A percentile compares a stretch with the other conserved stretches of the same genome.
Evolutionary conservation across 2,329 filamentous ascomycete genomes (phyloP).

Genomic region (Aspergillus novoparasiticus): DNA sequence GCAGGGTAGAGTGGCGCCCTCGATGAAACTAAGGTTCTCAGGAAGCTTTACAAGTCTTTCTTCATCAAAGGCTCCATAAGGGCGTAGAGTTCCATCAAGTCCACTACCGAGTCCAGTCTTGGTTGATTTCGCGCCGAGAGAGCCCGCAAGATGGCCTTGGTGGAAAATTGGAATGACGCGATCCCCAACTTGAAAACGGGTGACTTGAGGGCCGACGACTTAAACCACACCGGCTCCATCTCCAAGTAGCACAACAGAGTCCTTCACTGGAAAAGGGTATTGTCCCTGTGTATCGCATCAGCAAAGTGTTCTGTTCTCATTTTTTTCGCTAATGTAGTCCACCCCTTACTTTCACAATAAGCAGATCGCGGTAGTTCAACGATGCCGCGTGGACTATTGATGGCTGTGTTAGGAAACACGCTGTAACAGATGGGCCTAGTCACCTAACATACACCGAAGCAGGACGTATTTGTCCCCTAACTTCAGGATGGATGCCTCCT

Average conservation of each 20-base stretch:
- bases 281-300: too few relatives aligned
- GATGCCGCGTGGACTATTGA: too few relatives aligned
- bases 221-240: background rate
- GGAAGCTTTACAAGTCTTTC: constrained; percentile 57
- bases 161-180: background rate
- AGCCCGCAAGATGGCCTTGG: background rate
- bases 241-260: background rate
- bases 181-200: background rate
- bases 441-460: too few relatives aligned
- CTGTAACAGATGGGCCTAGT: too few relatives aligned
- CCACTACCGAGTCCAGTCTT: constrained; percentile 41
- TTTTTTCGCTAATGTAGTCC: too few relatives aligned
- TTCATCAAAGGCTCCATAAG: constrained; percentile 65
- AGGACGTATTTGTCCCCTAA: too few relatives aligned
- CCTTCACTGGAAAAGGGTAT: background rate
- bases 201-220: background rate
- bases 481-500: too few relatives aligned
- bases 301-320: too few relatives aligned
- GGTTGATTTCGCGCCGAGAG: background rate
- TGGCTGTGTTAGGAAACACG: too few relatives aligned
- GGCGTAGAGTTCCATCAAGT: constrained; percentile 64
- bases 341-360: too few relatives aligned
- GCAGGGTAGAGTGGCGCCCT: constrained; percentile 58
- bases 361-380: too few relatives aligned
- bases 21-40: constrained; percentile 48